Conservation (phyloP, 495 filamentous ascomycete genomes). For the Hypoxylon fuscum region DNA sequence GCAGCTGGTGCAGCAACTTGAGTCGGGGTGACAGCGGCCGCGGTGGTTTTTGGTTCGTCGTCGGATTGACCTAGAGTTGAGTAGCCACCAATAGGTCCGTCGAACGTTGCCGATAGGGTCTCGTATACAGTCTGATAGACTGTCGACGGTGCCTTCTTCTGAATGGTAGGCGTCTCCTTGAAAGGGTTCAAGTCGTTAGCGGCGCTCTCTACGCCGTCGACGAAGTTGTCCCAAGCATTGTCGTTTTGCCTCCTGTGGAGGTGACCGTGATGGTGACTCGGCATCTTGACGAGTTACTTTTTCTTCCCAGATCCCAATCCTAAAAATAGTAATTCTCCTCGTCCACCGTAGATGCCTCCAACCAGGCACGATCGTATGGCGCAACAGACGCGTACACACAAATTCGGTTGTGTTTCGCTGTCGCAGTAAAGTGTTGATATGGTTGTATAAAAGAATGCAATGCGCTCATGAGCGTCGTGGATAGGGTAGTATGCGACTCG, state of each 20-base stretch:
- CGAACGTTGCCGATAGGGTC: slow-evolving; percentile 64
- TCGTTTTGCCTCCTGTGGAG: slow-evolving; percentile 31
- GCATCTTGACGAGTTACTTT: slow-evolving; percentile 32
- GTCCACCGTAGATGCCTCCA: slow-evolving; percentile 8
- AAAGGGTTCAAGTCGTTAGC: slow-evolving; percentile 42
- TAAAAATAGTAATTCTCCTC: slow-evolving; percentile 5
- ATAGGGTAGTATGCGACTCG: slow-evolving; percentile 23
- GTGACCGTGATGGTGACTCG: slow-evolving; percentile 41
- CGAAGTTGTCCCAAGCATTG: slow-evolving; percentile 36
- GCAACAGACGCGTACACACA: background rate
- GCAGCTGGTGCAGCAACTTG: background rate
- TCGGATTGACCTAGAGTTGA: slow-evolving; percentile 51
- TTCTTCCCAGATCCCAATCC: background rate
- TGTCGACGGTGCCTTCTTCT: slow-evolving; percentile 48
- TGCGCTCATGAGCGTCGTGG: slow-evolving; percentile 23
- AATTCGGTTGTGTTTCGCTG: background rate
- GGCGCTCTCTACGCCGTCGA: slow-evolving; percentile 26
- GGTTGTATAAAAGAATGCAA: slow-evolving; percentile 40
- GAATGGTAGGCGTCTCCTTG: slow-evolving; percentile 24
- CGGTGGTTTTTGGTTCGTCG: slow-evolving; percentile 27
- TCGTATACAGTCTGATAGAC: slow-evolving; percentile 62
- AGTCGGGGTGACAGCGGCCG: background rate
- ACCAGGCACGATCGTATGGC: slow-evolving; percentile 7
- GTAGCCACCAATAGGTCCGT: slow-evolving; percentile 65
- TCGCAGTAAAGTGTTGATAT: slow-evolving; percentile 16